phyloP scores from a whole-genome alignment of 176 grass and related monocot genomes.

The Alloteropsis semialata region DNA sequence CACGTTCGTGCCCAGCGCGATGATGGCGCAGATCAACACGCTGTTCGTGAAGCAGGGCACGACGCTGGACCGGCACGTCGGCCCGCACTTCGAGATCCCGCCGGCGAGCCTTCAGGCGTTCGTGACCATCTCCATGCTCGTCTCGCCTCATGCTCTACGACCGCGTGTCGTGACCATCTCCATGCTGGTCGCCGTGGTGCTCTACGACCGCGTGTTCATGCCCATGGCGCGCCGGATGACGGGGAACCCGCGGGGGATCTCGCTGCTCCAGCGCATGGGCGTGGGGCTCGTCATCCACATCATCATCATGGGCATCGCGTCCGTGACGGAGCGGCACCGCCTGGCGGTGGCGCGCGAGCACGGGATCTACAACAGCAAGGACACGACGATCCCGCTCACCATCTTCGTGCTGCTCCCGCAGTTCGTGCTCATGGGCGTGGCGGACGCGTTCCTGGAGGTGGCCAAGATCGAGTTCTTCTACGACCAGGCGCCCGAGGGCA shows the following conservation, averaged over 20 bases:
- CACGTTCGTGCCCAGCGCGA: no score
- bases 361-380: constrained; percentile 50
- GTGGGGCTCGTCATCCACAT: constrained; percentile 76
- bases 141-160: no score
- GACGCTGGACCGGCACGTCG: no score
- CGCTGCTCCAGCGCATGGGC: constrained; percentile 80
- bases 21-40: no score
- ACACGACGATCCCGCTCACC: constrained; percentile 54
- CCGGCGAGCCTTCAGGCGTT: no score
- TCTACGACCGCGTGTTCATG: constrained; percentile 80
- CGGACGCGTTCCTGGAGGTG: constrained; percentile 83
- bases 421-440: constrained; percentile 84
- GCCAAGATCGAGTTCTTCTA: constrained; percentile 98
- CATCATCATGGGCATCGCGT: constrained; percentile 78
- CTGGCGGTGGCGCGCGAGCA: constrained; percentile 54
- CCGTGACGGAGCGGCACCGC: constrained; percentile 55
- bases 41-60: no score
- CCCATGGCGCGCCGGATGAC: constrained; percentile 56
- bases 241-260: constrained; percentile 75
- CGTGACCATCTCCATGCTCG: no score
- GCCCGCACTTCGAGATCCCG: no score
- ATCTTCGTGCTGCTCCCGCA: constrained; percentile 85
- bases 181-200: no score
- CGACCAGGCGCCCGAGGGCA: constrained; percentile 87
- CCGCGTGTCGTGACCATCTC: no score